phyloP scores from a whole-genome alignment of 257 asterid genomes.

The Plantago major region DNA sequence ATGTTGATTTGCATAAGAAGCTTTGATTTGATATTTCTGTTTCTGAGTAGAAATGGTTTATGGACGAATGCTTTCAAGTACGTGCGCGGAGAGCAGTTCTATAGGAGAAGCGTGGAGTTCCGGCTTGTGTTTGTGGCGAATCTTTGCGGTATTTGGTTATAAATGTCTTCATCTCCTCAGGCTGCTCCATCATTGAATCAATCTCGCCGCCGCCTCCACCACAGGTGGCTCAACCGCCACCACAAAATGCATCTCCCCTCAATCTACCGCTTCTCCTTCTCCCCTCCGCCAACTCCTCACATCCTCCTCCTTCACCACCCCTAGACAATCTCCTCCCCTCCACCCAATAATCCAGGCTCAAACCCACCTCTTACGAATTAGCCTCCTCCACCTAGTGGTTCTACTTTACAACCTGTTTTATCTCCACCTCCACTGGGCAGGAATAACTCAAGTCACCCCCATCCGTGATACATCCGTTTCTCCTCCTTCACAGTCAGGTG shows the following conservation, averaged over 20 bases:
- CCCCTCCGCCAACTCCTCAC: not conserved
- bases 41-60: not conserved
- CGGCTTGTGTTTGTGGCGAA: not conserved
- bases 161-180: constrained; percentile 23
- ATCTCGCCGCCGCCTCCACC: not conserved
- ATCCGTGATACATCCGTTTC: constrained; percentile 1
- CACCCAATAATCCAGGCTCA: not conserved
- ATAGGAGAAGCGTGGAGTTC: constrained; percentile 20
- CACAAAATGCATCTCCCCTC: constrained; percentile 1
- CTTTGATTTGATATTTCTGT: too few relatives aligned
- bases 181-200: constrained; percentile 11
- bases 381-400: constrained; percentile 9
- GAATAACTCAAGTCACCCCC: constrained; percentile 11
- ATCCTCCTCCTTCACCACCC: constrained; percentile 13
- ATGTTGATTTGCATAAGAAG: not conserved
- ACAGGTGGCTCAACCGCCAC: constrained; percentile 3
- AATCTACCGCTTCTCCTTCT: not conserved
- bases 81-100: constrained; percentile 15
- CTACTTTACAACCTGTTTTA: not conserved
- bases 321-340: constrained; percentile 12
- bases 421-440: constrained; percentile 5
- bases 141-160: constrained; percentile 16
- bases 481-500: constrained; percentile 1
- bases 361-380: constrained; percentile 14
- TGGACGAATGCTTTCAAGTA: constrained; percentile 14